A percentile compares a stretch with the other conserved stretches of the same genome.
Evolutionary conservation across 208 protist genomes (phyloP).

Genomic region (Paratrypanosoma confusum): DNA sequence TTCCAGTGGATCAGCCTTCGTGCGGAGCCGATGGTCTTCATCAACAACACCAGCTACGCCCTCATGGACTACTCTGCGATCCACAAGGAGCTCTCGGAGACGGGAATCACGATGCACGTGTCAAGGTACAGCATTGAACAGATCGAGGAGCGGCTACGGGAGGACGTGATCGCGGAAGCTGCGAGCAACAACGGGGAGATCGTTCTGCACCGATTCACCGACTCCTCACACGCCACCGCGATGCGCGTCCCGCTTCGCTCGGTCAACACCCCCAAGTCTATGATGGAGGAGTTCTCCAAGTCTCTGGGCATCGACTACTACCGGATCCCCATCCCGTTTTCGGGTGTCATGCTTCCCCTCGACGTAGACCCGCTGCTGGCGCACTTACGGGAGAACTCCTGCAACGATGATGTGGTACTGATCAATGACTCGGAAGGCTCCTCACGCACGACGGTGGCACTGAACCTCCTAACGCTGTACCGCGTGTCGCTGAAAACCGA

Average conservation of each 20-base stretch:
- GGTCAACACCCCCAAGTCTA: conserved; percentile 49
- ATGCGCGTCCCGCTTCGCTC: conserved; percentile 50
- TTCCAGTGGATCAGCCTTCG: conserved; percentile 77
- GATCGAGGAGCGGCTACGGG: conserved; percentile 75
- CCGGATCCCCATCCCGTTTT: conserved; percentile 75
- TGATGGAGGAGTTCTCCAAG: conserved; percentile 61
- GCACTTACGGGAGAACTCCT: conserved; percentile 31
- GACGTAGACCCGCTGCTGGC: conserved; percentile 76
- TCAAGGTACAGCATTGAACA: conserved; percentile 73
- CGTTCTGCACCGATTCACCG: conserved; percentile 50
- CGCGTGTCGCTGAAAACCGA: conserved; percentile 27
- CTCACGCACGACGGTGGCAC: conserved; percentile 57
- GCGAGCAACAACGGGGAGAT: conserved; percentile 63
- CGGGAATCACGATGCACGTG: conserved; percentile 73
- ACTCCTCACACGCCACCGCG: conserved; percentile 19
- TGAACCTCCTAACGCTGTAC: conserved; percentile 73
- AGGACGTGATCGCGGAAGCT: conserved; percentile 70
- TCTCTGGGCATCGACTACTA: conserved; percentile 42
- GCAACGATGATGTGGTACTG: conserved; percentile 44
- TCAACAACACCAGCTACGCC: conserved; percentile 75
- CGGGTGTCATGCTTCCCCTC: conserved; percentile 56
- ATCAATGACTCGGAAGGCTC: conserved; percentile 74
- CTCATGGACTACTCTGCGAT: conserved; percentile 55
- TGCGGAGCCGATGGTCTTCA: conserved; percentile 75
- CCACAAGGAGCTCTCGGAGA: conserved; percentile 7